Conservation (phyloP, 139 green algal genomes). For the Diplosphaera chodatii region DNA sequence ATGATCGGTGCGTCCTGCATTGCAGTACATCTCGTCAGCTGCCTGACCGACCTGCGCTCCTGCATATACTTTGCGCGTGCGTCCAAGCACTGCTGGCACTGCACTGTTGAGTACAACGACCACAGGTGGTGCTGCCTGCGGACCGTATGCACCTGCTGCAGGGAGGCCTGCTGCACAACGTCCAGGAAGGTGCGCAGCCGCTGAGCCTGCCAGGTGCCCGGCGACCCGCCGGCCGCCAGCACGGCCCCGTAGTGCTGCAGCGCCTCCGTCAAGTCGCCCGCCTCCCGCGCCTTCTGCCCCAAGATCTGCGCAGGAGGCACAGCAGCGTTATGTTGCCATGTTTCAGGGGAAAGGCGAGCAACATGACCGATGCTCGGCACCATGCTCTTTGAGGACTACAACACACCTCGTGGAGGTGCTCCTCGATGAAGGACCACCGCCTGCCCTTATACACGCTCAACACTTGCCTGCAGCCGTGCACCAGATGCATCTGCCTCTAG, state of each 20-base stretch:
- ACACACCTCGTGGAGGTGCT: constrained; percentile 78
- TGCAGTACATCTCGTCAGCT: no score
- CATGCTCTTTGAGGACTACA: no score
- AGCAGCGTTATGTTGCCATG: no score
- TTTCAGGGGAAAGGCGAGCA: no score
- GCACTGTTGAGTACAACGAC: no score
- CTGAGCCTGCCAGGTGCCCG: constrained; percentile 48
- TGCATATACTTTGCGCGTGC: no score
- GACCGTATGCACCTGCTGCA: background rate
- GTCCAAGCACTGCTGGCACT: no score
- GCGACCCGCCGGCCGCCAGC: constrained; percentile 43
- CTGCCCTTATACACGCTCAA: constrained; percentile 57
- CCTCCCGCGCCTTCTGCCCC: constrained; percentile 32
- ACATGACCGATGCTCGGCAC: no score
- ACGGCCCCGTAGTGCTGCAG: constrained; percentile 59
- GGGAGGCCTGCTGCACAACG: constrained; percentile 9
- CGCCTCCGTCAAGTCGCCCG: constrained; percentile 39
- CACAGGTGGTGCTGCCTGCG: no score
- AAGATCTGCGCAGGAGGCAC: no score
- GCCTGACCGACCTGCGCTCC: no score
- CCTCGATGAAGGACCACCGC: constrained; percentile 72
- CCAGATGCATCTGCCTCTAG: no score
- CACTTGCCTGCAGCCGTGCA: constrained; percentile 64
- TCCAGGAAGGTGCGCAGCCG: constrained; percentile 73
- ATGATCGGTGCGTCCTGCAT: constrained; percentile 28